phyloP scores from a whole-genome alignment of 2,329 filamentous ascomycete species.

The Neonectria neomacrospora region DNA sequence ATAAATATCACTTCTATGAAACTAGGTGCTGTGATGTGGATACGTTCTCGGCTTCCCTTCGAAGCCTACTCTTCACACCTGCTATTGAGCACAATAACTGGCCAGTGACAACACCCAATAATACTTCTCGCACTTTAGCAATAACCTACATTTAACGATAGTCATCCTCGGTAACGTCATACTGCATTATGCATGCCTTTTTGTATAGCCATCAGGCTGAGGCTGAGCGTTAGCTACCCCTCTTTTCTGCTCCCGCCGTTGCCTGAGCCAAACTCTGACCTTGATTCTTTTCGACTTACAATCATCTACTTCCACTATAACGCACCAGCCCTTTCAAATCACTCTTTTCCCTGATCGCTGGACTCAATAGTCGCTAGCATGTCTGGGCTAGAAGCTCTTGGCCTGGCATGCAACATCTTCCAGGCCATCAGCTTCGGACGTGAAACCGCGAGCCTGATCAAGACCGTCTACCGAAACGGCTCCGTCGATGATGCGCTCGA shows the following conservation, averaged over 20 bases:
- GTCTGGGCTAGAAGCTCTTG: slow-evolving; percentile 37
- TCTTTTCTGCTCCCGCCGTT: neutral
- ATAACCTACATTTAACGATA: neutral
- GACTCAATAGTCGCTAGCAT: slow-evolving; percentile 1
- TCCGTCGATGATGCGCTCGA: slow-evolving; percentile 7
- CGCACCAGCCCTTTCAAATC: neutral
- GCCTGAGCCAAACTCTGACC: neutral
- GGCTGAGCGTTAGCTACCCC: neutral
- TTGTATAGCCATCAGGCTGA: neutral
- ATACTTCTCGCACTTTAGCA: neutral
- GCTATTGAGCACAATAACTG: too few species aligned
- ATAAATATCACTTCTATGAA: too few species aligned
- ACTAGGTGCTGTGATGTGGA: too few species aligned
- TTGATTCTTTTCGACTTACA: neutral
- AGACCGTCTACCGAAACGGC: slow-evolving; percentile 31
- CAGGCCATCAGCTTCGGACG: slow-evolving; percentile 37
- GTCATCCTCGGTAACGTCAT: neutral
- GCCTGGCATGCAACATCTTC: slow-evolving; percentile 42
- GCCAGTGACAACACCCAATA: too few species aligned
- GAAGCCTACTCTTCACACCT: too few species aligned
- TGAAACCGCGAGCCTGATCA: slow-evolving; percentile 32
- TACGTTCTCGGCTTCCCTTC: too few species aligned
- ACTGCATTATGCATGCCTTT: neutral
- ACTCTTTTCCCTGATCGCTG: neutral
- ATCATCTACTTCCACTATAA: neutral